Conservation (phyloP, 345 rosid genomes). For the Corymbia maculata region DNA sequence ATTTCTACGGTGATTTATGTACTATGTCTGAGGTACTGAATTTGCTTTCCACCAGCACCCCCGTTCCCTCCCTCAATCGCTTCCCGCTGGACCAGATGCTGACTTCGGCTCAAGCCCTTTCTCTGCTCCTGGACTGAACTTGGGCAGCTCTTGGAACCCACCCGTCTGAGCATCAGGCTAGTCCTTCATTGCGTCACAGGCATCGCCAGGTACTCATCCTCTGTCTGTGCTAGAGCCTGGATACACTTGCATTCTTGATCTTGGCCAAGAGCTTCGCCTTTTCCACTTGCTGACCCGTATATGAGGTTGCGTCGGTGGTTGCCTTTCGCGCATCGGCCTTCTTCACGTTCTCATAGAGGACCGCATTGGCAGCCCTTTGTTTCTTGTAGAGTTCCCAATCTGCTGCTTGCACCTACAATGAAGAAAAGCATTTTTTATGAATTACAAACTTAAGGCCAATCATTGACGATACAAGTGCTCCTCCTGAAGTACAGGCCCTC, state of each 20-base stretch:
- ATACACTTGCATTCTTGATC: too few species aligned
- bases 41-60: not conserved
- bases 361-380: constrained; percentile 60
- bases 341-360: constrained; percentile 37
- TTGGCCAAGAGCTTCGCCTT: not conserved
- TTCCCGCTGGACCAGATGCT: constrained; percentile 57
- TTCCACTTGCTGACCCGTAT: constrained; percentile 27
- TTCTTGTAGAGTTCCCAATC: constrained; percentile 4
- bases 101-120: constrained; percentile 51
- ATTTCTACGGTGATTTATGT: too few species aligned
- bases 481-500: too few species aligned
- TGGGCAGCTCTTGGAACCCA: constrained; percentile 44
- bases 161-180: constrained; percentile 45
- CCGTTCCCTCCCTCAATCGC: not conserved
- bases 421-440: too few species aligned
- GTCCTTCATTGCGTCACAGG: constrained; percentile 41
- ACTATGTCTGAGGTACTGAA: too few species aligned
- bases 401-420: not conserved
- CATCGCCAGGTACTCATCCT: constrained; percentile 41
- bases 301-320: constrained; percentile 48
- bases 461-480: too few species aligned
- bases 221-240: constrained; percentile 44
- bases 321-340: constrained; percentile 56
- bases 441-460: too few species aligned
- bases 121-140: constrained; percentile 41